Evolutionary conservation across 345 rosid genomes (phyloP), one percentile per base, ranked within the genome.

Genomic region (Sonneratia caseolaris): DNA sequence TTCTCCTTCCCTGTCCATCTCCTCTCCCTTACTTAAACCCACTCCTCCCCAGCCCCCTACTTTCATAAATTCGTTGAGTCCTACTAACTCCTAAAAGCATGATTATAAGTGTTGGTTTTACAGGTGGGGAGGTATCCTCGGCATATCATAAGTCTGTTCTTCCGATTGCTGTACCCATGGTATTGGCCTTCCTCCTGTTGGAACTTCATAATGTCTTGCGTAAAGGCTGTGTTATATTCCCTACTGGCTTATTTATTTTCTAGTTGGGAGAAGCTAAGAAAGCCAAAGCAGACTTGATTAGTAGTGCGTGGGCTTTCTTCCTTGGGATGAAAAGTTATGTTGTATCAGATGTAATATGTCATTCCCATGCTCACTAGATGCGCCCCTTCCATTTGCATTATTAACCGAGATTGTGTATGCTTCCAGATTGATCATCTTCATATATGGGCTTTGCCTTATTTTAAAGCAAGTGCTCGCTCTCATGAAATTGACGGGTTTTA

Each of bases 111-210:
- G 15, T 38, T 38, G 22, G 1, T 75, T 49, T 12, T 35, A 47
- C 89, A 96, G 99, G 97, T 96, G 0, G 99, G 99, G 43, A 86
- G 85, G 40, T 92, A 90, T 74, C 97, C 97, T 32, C 89, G 99
- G 66, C 99, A 88, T 76, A 81, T 95, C n/a, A 95, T 95, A n/a
- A 95, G 98, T 64, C 72, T 95, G 75, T 92, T 92, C 77, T 95
- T 95, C 72, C 82, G 99, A 68, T 82, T 95, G 79, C 76, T 92
- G 24, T 95, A 95, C 78, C 99, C 99, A 37, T 92, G 99, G 99
- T 92, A 84, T 76, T 95, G 99, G 99, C 98, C 98, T 0, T 95
- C 98, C 14, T 96, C 99, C 0, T 96, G 99, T 75, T 92, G 97
- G 96, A 89, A 91, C 86, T 89, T 95, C 68, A 42, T 88, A 69